Evolutionary conservation across 495 filamentous ascomycete species (phyloP), one percentile per base, ranked within the genome.

Genomic region (Neurospora tetrasperma): DNA sequence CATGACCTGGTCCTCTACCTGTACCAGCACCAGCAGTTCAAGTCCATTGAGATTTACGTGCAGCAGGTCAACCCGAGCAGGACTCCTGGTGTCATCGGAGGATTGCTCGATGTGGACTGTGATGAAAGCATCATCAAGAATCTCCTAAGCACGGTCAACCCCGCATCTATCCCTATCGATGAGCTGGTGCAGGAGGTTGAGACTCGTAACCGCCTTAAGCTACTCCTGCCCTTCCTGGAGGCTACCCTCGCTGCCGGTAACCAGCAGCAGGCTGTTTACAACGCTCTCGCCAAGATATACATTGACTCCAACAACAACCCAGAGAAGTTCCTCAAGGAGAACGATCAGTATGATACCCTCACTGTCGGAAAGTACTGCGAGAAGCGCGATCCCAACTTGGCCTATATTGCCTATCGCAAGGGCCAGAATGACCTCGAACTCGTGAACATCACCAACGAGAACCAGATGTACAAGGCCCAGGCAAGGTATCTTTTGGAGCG

Each of bases 271-370:
- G 96, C 96, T 39, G 93, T 99, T 68, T 99, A 94, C 87, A 98
- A 99, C 76, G 96, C 96, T 16, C 88, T 99, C 43, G 96, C 96
- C 9, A 99, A 99, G 91, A 98, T 99, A 74, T 99, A 99, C 85
- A 99, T 99, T 75, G 96, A 98, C 82, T 95, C 91, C 81, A 99
- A 99, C 86, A 98, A 97, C 84, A 94, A 97, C 80, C 96, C 96
- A 0, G 96, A 99, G 87, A 95, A 93, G 79, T 99, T 99, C 87
- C 86, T 99, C 68, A 97, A 94, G 85, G 96, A 98, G 83, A 99
- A 98, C 80, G 93, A 98, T 76, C 89, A 96, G 81, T 99, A 99
- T 78, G 96, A 99, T 81, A 90, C 96, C 4, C 84, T 98, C 48
- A 89, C 85, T 27, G 93, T 99, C 74, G 96, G 96, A 77, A 97